Evolutionary conservation across 176 grass and related monocot genomes (phyloP).

Genomic region (Cenchrus fungigraminus): DNA sequence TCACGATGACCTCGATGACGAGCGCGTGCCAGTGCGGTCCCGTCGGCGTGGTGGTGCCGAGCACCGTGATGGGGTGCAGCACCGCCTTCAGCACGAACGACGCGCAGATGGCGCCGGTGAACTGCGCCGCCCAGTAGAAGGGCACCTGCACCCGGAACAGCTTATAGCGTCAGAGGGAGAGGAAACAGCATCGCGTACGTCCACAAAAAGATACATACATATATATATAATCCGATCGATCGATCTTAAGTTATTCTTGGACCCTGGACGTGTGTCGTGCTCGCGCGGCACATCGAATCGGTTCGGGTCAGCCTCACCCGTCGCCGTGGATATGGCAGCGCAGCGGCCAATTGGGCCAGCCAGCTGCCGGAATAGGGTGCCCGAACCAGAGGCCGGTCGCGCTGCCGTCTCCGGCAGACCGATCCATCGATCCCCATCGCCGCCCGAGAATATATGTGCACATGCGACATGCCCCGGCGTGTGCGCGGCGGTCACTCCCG

Average conservation of each 20-base stretch:
- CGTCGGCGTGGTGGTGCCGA: slow-evolving; percentile 69
- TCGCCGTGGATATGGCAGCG: slow-evolving; percentile 26
- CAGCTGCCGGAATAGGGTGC: slow-evolving; percentile 42
- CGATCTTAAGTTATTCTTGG: not conserved
- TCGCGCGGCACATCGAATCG: slow-evolving; percentile 46
- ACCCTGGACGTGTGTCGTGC: not conserved
- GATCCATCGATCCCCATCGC: not conserved
- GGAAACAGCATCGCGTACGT: no score
- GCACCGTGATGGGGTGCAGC: slow-evolving; percentile 64
- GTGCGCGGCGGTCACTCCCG: not conserved
- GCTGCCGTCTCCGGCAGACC: slow-evolving; percentile 8
- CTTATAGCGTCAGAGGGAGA: not conserved
- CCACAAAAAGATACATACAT: not conserved
- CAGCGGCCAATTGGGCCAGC: not conserved
- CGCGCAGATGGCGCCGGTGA: slow-evolving; percentile 72
- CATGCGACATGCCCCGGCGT: not conserved
- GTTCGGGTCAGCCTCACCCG: slow-evolving; percentile 46
- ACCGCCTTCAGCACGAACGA: slow-evolving; percentile 83
- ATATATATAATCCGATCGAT: not conserved
- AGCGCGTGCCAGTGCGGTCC: slow-evolving; percentile 73
- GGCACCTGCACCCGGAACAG: slow-evolving; percentile 59
- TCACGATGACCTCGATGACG: slow-evolving; percentile 77
- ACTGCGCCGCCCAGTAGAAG: slow-evolving; percentile 94
- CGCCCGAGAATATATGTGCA: slow-evolving; percentile 34
- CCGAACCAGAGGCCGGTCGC: slow-evolving; percentile 19